These are phyloP conservation scores for Immersiella caudata DNA, from an alignment of 495 filamentous ascomycete genomes.

Conservation along the genomic window DNA sequence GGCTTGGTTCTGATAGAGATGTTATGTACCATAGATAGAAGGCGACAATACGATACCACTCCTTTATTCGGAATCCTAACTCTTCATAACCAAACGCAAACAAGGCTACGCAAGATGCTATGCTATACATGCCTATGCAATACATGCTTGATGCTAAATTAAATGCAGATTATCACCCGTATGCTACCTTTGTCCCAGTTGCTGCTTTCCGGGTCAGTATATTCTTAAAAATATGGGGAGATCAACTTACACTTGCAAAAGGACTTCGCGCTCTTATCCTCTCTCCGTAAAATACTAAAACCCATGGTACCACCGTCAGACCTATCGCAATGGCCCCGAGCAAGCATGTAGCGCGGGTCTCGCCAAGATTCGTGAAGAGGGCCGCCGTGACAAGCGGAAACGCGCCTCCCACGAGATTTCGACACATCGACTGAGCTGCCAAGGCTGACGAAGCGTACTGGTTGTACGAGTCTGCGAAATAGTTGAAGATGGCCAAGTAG, in stretches of 20 bases:
- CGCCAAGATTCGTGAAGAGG: constrained; percentile 74
- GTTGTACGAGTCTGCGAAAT: constrained; percentile 89
- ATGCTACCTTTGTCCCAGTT: background rate
- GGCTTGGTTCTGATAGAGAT: background rate
- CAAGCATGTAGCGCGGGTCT: constrained; percentile 71
- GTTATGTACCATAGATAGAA: background rate
- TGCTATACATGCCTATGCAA: too few relatives aligned
- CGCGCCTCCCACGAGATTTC: constrained; percentile 81
- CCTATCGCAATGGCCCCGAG: constrained; percentile 73
- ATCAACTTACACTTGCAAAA: constrained; percentile 57
- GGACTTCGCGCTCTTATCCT: constrained; percentile 76
- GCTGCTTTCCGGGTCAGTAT: background rate
- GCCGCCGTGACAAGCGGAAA: constrained; percentile 77
- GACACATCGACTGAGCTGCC: constrained; percentile 81
- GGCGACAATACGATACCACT: background rate
- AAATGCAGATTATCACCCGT: background rate
- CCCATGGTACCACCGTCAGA: constrained; percentile 83
- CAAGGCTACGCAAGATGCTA: too few relatives aligned
- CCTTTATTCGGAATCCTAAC: background rate
- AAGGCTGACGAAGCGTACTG: constrained; percentile 82
- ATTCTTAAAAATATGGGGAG: constrained; percentile 16
- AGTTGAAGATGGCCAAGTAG: constrained; percentile 92
- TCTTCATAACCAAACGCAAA: too few relatives aligned
- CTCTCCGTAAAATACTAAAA: constrained; percentile 78
- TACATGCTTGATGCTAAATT: background rate